A percentile compares a stretch with the other conserved stretches of the same genome.
Evolutionary conservation across 73 alveolate species (phyloP).

Genomic region (Symbiodinium natans): DNA sequence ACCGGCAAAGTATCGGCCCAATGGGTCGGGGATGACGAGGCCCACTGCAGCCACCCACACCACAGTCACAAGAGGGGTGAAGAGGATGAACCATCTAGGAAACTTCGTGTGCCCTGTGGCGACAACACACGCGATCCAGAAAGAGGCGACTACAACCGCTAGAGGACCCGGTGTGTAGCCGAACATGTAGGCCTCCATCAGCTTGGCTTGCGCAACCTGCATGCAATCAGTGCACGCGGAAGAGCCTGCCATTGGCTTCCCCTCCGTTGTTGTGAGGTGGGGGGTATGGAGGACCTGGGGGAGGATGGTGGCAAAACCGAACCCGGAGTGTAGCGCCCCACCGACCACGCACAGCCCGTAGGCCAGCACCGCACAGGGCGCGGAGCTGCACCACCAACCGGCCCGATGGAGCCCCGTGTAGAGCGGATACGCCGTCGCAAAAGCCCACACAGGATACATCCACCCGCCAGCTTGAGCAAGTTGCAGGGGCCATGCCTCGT

Average conservation of each 20-base stretch:
- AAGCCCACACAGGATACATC: not conserved
- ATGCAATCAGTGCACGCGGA: not conserved
- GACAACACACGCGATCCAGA: not conserved
- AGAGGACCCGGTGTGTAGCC: not conserved
- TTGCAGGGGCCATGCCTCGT: not conserved
- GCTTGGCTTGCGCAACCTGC: not conserved
- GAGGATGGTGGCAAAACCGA: not conserved
- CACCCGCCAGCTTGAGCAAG: not conserved
- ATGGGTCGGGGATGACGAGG: not conserved
- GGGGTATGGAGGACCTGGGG: not conserved
- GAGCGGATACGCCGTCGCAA: not conserved
- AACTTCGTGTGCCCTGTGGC: not conserved
- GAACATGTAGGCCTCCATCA: not conserved
- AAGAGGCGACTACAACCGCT: not conserved
- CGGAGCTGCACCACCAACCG: not conserved
- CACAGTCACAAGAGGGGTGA: not conserved
- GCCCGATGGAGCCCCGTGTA: not conserved
- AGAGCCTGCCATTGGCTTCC: too few species aligned
- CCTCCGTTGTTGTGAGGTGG: not conserved
- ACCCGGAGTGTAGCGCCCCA: not conserved
- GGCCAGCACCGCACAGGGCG: not conserved
- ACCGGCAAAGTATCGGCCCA: not conserved
- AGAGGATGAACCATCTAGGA: not conserved
- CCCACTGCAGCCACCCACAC: not conserved
- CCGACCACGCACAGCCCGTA: not conserved